Conservation (phyloP, 768 basidiomycete species). For the Lactarius akahatsu region DNA sequence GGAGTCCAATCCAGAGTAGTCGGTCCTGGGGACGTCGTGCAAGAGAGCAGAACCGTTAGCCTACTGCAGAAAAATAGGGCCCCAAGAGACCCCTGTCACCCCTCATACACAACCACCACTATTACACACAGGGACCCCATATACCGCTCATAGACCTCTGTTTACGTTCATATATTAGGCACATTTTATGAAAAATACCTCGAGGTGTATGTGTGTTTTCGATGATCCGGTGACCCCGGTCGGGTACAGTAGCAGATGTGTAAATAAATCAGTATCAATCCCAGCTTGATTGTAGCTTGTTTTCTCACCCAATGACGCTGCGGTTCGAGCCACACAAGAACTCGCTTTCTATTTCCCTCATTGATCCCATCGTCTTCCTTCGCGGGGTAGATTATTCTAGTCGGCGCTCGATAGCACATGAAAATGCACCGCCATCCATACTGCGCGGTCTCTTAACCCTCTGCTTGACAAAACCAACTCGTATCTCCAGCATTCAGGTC, state of each 20-base stretch:
- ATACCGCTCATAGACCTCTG: neutral
- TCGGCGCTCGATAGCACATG: constrained; percentile 34
- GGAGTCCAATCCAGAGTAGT: constrained; percentile 30
- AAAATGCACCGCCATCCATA: constrained; percentile 50
- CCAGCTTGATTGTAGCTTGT: neutral
- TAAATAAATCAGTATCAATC: neutral
- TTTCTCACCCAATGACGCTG: neutral
- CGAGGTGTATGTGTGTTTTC: neutral
- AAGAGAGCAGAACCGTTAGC: constrained; percentile 3
- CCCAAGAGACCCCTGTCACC: constrained; percentile 2
- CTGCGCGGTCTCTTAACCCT: constrained; percentile 66
- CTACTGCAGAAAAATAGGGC: constrained; percentile 9
- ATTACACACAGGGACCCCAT: neutral
- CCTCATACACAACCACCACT: no score
- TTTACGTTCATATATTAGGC: neutral
- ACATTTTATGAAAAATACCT: neutral
- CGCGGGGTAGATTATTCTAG: constrained; percentile 40
- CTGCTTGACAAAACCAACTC: constrained; percentile 70
- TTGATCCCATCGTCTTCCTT: constrained; percentile 57
- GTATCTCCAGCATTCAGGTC: constrained; percentile 82
- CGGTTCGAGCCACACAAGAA: constrained; percentile 30
- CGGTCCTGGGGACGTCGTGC: constrained; percentile 29
- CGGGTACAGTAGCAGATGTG: neutral
- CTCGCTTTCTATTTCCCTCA: constrained; percentile 44
- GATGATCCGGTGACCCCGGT: neutral